Conservation (phyloP, 2,329 filamentous ascomycete species). For the Alternaria gansuensis region DNA sequence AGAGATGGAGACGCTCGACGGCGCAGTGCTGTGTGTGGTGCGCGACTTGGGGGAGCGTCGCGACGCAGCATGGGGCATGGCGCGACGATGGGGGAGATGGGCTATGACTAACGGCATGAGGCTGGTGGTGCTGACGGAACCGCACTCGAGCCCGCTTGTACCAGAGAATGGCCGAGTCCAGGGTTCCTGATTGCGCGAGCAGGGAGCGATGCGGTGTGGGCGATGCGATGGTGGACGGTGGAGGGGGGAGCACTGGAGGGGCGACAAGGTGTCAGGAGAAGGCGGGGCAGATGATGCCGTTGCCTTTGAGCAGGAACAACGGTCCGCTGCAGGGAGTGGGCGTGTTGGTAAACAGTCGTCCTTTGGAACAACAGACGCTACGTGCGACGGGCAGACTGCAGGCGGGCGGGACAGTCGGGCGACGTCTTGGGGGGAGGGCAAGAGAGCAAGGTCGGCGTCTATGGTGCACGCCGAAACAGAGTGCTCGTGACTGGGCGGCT, state of each 20-base stretch:
- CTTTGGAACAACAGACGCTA: constrained; percentile 6
- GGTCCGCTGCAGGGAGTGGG: constrained; percentile 7
- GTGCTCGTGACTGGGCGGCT: neutral
- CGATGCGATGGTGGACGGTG: constrained; percentile 2
- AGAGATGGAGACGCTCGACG: constrained; percentile 44
- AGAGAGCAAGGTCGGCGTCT: neutral
- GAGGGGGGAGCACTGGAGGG: neutral
- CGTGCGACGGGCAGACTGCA: neutral
- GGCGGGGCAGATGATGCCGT: neutral
- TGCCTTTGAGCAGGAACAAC: neutral
- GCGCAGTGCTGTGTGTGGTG: constrained; percentile 35
- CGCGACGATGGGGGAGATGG: constrained; percentile 47
- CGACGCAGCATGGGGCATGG: constrained; percentile 32
- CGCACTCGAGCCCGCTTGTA: constrained; percentile 50
- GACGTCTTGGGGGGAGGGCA: constrained; percentile 11
- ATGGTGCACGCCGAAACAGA: neutral
- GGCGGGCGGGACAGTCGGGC: constrained; percentile 4
- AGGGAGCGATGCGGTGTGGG: constrained; percentile 36
- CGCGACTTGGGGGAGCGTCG: constrained; percentile 40
- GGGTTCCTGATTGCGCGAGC: constrained; percentile 33
- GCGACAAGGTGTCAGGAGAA: constrained; percentile 3
- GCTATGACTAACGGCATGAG: constrained; percentile 57
- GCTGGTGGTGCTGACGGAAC: constrained; percentile 44
- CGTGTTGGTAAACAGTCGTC: constrained; percentile 21
- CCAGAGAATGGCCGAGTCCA: constrained; percentile 53